These are phyloP conservation scores for Saccharomycopsis hybrid DNA, from an alignment of 1,139 yeast genomes.

Conservation along the genomic window DNA sequence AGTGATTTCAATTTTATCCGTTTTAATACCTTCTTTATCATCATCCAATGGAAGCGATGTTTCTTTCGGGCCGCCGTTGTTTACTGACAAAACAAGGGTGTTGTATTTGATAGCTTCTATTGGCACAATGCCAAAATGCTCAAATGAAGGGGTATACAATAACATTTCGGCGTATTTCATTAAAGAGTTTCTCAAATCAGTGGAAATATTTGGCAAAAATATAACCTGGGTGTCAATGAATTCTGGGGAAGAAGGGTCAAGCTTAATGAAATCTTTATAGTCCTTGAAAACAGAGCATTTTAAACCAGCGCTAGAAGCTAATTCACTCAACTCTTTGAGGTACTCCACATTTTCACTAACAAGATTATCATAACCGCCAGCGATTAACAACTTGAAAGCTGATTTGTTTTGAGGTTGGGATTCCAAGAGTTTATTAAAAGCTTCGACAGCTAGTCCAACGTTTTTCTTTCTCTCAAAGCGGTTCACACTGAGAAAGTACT, in stretches of 20 bases:
- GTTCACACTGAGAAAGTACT: slow-evolving; percentile 67
- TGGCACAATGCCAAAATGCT: slow-evolving; percentile 98
- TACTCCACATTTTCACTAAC: slow-evolving; percentile 74
- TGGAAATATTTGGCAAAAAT: slow-evolving; percentile 75
- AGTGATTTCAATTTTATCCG: slow-evolving; percentile 19
- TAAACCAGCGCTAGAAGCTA: slow-evolving; percentile 43
- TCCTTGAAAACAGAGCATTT: slow-evolving; percentile 41
- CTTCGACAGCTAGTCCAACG: slow-evolving; percentile 64
- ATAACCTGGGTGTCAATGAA: slow-evolving; percentile 40
- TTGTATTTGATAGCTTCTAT: slow-evolving; percentile 85
- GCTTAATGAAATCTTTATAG: slow-evolving; percentile 32
- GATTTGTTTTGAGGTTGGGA: slow-evolving; percentile 24
- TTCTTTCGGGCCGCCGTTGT: slow-evolving; percentile 91
- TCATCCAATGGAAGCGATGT: slow-evolving; percentile 49
- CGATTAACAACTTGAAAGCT: slow-evolving; percentile 48
- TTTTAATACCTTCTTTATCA: slow-evolving; percentile 28
- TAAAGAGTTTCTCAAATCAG: slow-evolving; percentile 58
- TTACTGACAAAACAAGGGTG: slow-evolving; percentile 79
- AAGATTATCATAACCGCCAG: slow-evolving; percentile 90
- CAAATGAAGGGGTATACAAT: slow-evolving; percentile 83
- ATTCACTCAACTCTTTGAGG: slow-evolving; percentile 48
- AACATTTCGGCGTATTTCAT: slow-evolving; percentile 53
- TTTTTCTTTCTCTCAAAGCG: slow-evolving; percentile 86
- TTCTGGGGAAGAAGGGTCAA: slow-evolving; percentile 23
- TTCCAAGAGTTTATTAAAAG: slow-evolving; percentile 43